A percentile compares a stretch with the other conserved stretches of the same genome.
These are phyloP conservation scores for Cryomyces minteri DNA, from an alignment of 495 filamentous ascomycete genomes.

Conservation along the genomic window DNA sequence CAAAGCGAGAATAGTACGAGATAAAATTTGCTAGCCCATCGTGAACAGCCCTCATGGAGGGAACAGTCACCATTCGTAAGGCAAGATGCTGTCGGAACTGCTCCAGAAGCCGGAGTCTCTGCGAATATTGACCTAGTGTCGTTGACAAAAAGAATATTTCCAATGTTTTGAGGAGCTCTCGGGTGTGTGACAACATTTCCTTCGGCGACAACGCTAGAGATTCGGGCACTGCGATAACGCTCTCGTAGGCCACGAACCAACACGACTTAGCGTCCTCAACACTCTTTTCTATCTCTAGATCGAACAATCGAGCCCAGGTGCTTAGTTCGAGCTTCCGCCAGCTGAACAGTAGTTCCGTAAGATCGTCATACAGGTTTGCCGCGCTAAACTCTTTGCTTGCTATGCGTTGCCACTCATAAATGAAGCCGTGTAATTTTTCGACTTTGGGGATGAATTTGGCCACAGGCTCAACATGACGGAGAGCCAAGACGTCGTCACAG, in stretches of 20 bases:
- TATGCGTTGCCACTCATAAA: slow-evolving; percentile 88
- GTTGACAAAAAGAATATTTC: slow-evolving; percentile 57
- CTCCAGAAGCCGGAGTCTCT: slow-evolving; percentile 51
- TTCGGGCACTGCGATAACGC: slow-evolving; percentile 56
- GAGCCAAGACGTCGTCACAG: slow-evolving; percentile 53
- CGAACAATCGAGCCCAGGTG: slow-evolving; percentile 81
- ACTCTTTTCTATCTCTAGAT: slow-evolving; percentile 60
- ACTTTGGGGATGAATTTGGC: slow-evolving; percentile 66
- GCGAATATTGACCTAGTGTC: slow-evolving; percentile 58
- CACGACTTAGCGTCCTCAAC: slow-evolving; percentile 62
- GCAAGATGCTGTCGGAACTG: slow-evolving; percentile 49
- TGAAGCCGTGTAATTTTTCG: slow-evolving; percentile 61
- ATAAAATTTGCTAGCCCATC: slow-evolving; percentile 64
- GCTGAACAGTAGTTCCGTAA: slow-evolving; percentile 57
- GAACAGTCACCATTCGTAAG: slow-evolving; percentile 34
- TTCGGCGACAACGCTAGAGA: slow-evolving; percentile 26
- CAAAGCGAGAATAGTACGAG: slow-evolving; percentile 48
- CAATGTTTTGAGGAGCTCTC: slow-evolving; percentile 49
- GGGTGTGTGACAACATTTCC: slow-evolving; percentile 41
- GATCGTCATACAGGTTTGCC: slow-evolving; percentile 43
- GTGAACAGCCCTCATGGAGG: slow-evolving; percentile 29
- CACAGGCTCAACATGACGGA: slow-evolving; percentile 68
- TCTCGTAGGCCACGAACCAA: slow-evolving; percentile 95
- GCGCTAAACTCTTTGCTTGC: slow-evolving; percentile 64
- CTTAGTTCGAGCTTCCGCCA: slow-evolving; percentile 85